Conservation (phyloP, 2,329 filamentous ascomycete genomes). For the Cryphonectria carpinicola region DNA sequence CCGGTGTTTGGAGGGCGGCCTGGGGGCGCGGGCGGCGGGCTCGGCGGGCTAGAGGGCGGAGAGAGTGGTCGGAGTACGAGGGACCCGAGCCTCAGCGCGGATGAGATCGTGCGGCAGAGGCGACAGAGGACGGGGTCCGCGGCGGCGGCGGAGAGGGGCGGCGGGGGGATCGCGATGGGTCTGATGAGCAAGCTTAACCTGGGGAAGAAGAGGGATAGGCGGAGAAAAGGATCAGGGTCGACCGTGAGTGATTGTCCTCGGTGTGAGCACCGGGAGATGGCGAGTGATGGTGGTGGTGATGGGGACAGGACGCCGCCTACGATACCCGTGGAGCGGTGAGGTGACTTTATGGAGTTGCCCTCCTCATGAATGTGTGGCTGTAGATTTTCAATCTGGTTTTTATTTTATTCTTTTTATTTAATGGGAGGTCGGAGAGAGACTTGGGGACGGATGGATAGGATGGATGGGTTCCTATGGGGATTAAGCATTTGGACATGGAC, state of each 20-base stretch:
- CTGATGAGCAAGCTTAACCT: conserved; percentile 18
- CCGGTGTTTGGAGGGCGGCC: conserved; percentile 22
- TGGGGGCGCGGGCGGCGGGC: conserved; percentile 11
- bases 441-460: too few relatives aligned
- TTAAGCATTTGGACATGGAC: neutral
- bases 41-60: conserved; percentile 10
- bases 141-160: neutral
- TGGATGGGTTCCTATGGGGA: neutral
- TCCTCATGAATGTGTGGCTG: neutral
- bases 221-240: conserved; percentile 6
- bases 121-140: neutral
- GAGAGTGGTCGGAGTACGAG: conserved; percentile 12
- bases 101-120: conserved; percentile 12
- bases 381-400: neutral
- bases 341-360: neutral
- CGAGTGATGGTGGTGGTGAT: conserved; percentile 8
- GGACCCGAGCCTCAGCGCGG: conserved; percentile 13
- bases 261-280: conserved; percentile 22
- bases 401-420: neutral
- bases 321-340: conserved; percentile 5
- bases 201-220: conserved; percentile 15
- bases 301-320: neutral
- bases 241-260: conserved; percentile 17
- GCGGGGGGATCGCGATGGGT: conserved; percentile 2
- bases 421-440: too few relatives aligned